These are phyloP conservation scores for Fistulinella staudtii DNA, from an alignment of 1,284 basidiomycete species.

Conservation along the genomic window DNA sequence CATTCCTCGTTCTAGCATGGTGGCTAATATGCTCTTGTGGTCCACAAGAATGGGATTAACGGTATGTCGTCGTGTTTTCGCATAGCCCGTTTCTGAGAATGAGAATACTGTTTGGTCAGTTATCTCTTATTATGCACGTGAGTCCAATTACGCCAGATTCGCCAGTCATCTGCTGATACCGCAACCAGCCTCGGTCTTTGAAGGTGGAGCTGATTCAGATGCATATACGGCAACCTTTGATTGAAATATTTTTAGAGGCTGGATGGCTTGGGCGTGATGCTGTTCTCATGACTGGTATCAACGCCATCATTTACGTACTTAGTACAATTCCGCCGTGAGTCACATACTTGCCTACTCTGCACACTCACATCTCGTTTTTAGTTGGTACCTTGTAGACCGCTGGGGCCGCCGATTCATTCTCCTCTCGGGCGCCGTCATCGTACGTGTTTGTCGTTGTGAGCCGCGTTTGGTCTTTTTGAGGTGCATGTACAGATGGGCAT, in stretches of 20 bases:
- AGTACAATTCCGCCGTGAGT: slow-evolving; percentile 80
- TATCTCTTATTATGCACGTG: slow-evolving; percentile 93
- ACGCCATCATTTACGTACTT: slow-evolving; percentile 82
- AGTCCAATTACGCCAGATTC: slow-evolving; percentile 32
- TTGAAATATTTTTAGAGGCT: slow-evolving; percentile 58
- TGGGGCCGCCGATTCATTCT: slow-evolving; percentile 90
- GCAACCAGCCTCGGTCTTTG: slow-evolving; percentile 69
- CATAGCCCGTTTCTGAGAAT: slow-evolving; percentile 8
- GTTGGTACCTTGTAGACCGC: slow-evolving; percentile 94
- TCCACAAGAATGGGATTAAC: slow-evolving; percentile 79
- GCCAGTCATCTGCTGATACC: slow-evolving; percentile 12
- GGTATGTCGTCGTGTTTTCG: slow-evolving; percentile 42
- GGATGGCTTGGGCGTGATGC: slow-evolving; percentile 98
- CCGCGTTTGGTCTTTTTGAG: slow-evolving; percentile 3
- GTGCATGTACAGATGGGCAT: slow-evolving; percentile 63
- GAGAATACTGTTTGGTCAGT: slow-evolving; percentile 47
- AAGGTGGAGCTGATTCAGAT: slow-evolving; percentile 47
- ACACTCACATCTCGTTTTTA: slow-evolving; percentile 31
- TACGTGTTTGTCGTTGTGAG: slow-evolving; percentile 39
- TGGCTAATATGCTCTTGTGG: slow-evolving; percentile 11
- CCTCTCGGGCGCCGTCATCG: slow-evolving; percentile 85
- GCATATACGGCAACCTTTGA: background rate
- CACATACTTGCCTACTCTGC: background rate
- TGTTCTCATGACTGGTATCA: slow-evolving; percentile 96
- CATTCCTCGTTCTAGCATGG: background rate